Percentiles rank a stretch among this genome's conserved stretches.
Conservation (phyloP, 202 grass and related monocot species). For the Setaria viridis region DNA sequence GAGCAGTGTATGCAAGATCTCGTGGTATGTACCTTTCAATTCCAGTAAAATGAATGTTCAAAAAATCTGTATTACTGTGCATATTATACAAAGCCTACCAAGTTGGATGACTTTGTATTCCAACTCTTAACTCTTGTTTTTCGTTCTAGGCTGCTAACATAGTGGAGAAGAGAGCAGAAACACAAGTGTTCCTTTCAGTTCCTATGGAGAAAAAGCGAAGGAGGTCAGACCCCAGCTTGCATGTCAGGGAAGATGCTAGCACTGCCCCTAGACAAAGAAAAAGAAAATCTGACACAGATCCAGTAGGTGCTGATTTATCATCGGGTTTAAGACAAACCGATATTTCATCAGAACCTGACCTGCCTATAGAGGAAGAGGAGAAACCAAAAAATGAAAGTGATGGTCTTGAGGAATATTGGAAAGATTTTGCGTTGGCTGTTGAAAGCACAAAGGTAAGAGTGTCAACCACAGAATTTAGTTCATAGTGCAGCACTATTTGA, state of each 20-base stretch:
- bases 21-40: conserved; percentile 52
- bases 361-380: conserved; percentile 54
- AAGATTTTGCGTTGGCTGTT: conserved; percentile 85
- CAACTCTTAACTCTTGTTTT: conserved; percentile 44
- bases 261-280: conserved; percentile 38
- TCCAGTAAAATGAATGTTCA: conserved; percentile 1
- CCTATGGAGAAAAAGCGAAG: conserved; percentile 55
- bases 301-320: conserved; percentile 16
- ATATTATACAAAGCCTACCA: conserved; percentile 35
- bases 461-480: conserved; percentile 29
- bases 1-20: conserved; percentile 71
- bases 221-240: conserved; percentile 37
- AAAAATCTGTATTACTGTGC: conserved; percentile 11
- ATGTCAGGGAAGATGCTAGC: conserved; percentile 38
- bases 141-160: conserved; percentile 62
- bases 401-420: conserved; percentile 90
- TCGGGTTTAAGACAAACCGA: conserved; percentile 4
- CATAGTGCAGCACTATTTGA: conserved; percentile 22
- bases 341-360: conserved; percentile 40
- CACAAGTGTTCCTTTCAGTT: conserved; percentile 41
- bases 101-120: conserved; percentile 39
- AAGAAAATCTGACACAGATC: conserved; percentile 41
- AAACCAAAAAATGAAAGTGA: conserved; percentile 61
- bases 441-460: conserved; percentile 83
- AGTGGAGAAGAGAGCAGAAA: conserved; percentile 60